Conservation (phyloP, 2,329 filamentous ascomycete species). For the Mollisiaceae sp. region DNA sequence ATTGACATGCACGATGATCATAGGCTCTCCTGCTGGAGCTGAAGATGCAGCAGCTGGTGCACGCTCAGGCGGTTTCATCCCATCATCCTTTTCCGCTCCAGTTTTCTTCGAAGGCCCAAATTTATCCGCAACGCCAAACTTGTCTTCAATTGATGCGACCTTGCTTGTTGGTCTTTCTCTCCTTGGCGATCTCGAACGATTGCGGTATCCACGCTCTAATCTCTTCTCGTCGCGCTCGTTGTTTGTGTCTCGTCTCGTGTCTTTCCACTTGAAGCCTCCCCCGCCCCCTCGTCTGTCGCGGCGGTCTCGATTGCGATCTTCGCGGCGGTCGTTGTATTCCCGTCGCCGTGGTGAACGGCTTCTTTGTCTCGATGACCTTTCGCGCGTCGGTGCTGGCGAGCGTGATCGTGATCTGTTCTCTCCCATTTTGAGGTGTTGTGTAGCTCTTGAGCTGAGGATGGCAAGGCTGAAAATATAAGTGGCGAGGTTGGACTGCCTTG, state of each 20-base stretch:
- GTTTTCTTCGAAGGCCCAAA: slow-evolving; percentile 35
- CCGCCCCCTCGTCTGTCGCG: slow-evolving; percentile 37
- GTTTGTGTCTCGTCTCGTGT: slow-evolving; percentile 52
- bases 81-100: slow-evolving; percentile 18
- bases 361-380: slow-evolving; percentile 42
- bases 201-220: slow-evolving; percentile 59
- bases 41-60: slow-evolving; percentile 32
- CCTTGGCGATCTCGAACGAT: slow-evolving; percentile 46
- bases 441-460: slow-evolving; percentile 52
- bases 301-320: slow-evolving; percentile 31
- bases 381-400: slow-evolving; percentile 34
- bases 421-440: slow-evolving; percentile 47
- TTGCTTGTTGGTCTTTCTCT: slow-evolving; percentile 32
- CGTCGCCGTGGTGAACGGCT: slow-evolving; percentile 50
- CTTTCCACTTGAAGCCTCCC: slow-evolving; percentile 63
- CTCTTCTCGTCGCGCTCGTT: slow-evolving; percentile 51
- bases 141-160: slow-evolving; percentile 34
- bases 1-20: slow-evolving; percentile 95
- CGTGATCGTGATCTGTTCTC: slow-evolving; percentile 35
- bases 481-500: background rate
- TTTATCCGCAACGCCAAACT: slow-evolving; percentile 42
- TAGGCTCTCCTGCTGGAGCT: slow-evolving; percentile 62
- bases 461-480: background rate
- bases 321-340: slow-evolving; percentile 46
- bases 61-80: slow-evolving; percentile 31